Conservation (phyloP, 140 eudicot species). For the Bidens hawaiensis region DNA sequence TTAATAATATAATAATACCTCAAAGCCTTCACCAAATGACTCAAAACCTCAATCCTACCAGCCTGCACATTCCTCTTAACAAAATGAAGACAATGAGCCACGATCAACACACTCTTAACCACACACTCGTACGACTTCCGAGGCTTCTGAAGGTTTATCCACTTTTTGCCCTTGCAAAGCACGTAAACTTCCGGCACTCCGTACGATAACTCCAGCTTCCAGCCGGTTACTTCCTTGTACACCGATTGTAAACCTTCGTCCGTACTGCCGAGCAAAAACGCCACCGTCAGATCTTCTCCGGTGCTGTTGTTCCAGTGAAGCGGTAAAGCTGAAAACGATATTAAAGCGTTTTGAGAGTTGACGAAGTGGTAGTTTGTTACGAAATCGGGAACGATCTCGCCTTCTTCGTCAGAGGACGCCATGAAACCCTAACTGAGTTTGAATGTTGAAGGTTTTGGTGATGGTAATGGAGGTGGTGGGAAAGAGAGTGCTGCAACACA, state of each 20-base stretch:
- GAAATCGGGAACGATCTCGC: constrained; percentile 44
- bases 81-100: constrained; percentile 55
- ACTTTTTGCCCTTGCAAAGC: constrained; percentile 38
- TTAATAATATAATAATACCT: constrained; percentile 14
- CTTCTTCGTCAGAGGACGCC: constrained; percentile 74
- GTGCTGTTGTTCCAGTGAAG: constrained; percentile 34
- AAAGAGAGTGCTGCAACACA: too few species aligned
- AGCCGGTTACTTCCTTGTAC: constrained; percentile 51
- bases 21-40: constrained; percentile 33
- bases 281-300: neutral
- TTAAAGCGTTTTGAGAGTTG: constrained; percentile 19
- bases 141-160: constrained; percentile 60
- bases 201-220: constrained; percentile 57
- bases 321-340: constrained; percentile 56
- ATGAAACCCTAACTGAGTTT: constrained; percentile 1
- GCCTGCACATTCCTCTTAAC: constrained; percentile 42
- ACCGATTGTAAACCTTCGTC: constrained; percentile 42
- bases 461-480: too few species aligned
- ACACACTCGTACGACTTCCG: constrained; percentile 31
- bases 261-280: constrained; percentile 47
- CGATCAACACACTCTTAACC: constrained; percentile 38
- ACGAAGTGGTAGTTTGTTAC: constrained; percentile 49
- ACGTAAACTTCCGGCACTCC: constrained; percentile 47
- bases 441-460: too few species aligned
- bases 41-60: constrained; percentile 34